Evolutionary conservation across 2,329 filamentous ascomycete genomes (phyloP), one percentile per base, ranked within the genome.

Genomic region (Rhinocladiella mackenziei): DNA sequence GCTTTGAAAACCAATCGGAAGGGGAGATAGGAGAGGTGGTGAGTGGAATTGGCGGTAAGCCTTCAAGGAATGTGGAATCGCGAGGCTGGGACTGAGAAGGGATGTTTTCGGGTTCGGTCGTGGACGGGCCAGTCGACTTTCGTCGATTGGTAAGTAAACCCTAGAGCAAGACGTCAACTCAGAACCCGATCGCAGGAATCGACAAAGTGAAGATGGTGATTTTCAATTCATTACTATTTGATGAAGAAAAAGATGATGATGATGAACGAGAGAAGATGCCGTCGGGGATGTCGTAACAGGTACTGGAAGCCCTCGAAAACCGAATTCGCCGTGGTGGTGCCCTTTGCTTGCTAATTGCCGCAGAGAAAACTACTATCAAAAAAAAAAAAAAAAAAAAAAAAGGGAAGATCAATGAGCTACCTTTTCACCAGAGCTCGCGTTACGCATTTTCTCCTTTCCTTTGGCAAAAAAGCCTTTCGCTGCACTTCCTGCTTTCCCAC

Each of bases 381-480:
- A 39, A 44, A 36, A 30, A 15, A 31, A 36, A 46, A 39, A 47
- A 49, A 22, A 5, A 35, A 22, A n/a, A 19, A 44, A 48, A 59
- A 49, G 61, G 64, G 60, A 67, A 63, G 77, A 73, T 83, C 70
- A 81, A 77, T 74, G 70, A 81, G 87, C 88, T 85, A 89, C 86
- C 86, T 94, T 94, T 67, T 92, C 86, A 61, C 67, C 66, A 40
- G 67, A 67, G 53, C 77, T 78, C 62, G 75, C 77, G 51, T 76
- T 73, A 64, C 73, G 72, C 60, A 95, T 81, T 66, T 87, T 91
- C 69, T 78, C 91, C 69, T 86, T 91, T 56, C 89, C 87, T 70
- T 94, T 94, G 55, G 85, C 88, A 64, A 96, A 83, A 53, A 96
- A 67, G 39, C 89, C 91, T 71, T 95, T 95, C 36, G 89, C 89